Evolutionary conservation across 192 early-diverging fungal genomes (phyloP).

Genomic region (Chytriomyces sp.): DNA sequence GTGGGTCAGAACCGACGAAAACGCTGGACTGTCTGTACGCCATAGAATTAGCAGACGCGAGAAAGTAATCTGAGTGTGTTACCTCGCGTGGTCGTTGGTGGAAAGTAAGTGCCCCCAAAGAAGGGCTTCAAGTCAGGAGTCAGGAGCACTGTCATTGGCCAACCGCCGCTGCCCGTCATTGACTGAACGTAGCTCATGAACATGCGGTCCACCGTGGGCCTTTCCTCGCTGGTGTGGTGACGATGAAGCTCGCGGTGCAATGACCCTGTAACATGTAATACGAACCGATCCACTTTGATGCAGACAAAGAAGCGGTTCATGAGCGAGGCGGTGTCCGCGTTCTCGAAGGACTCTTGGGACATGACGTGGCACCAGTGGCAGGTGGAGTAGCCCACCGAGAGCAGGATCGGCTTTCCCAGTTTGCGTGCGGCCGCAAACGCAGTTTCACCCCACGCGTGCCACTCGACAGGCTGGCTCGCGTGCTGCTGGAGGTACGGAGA

Average conservation of each 20-base stretch:
- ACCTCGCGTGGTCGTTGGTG: constrained; percentile 32
- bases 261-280: too few relatives aligned
- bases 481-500: constrained; percentile 62
- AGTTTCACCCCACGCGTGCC: constrained; percentile 70
- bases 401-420: constrained; percentile 64
- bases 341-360: constrained; percentile 68
- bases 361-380: constrained; percentile 69
- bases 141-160: constrained; percentile 69
- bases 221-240: constrained; percentile 48
- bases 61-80: constrained; percentile 14
- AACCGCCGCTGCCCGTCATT: constrained; percentile 64
- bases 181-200: constrained; percentile 68
- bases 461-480: constrained; percentile 62
- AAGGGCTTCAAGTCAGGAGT: constrained; percentile 54
- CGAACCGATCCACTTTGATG: constrained; percentile 59
- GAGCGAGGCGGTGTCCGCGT: constrained; percentile 50
- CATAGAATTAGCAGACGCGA: constrained; percentile 24
- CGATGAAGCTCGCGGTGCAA: neutral
- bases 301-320: constrained; percentile 66
- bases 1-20: neutral
- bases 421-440: constrained; percentile 56
- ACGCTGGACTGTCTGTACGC: constrained; percentile 15
- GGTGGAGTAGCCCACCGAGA: constrained; percentile 69
- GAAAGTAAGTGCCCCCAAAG: constrained; percentile 44
- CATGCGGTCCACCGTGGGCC: constrained; percentile 65